Percentiles rank a stretch among this genome's conserved stretches.
These are phyloP conservation scores for Barnettozyma vustinii DNA, from an alignment of 805 yeast species.

Conservation along the genomic window DNA sequence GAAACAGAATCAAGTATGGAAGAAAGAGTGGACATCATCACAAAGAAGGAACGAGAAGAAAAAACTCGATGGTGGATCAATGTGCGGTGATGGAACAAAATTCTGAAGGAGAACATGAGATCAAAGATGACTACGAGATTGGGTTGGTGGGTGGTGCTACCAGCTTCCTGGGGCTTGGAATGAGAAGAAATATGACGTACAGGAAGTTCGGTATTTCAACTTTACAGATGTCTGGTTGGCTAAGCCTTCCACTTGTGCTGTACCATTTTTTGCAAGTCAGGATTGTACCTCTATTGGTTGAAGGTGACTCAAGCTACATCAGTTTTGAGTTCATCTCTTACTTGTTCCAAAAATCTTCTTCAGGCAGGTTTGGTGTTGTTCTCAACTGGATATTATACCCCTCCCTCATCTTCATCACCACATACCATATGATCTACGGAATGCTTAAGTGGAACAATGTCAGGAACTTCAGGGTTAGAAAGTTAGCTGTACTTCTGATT, in stretches of 20 bases:
- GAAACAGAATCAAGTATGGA: conserved; percentile 24
- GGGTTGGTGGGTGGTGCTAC: conserved; percentile 61
- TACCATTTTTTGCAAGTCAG: conserved; percentile 47
- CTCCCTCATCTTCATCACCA: conserved; percentile 31
- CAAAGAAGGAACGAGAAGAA: conserved; percentile 19
- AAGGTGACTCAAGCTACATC: conserved; percentile 60
- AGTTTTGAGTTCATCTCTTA: conserved; percentile 47
- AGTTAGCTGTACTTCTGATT: conserved; percentile 39
- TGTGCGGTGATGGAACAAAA: conserved; percentile 4
- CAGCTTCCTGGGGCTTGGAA: conserved; percentile 47
- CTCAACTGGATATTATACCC: conserved; percentile 30
- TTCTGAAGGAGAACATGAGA: background rate
- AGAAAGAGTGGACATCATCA: conserved; percentile 15
- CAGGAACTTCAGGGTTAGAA: conserved; percentile 36
- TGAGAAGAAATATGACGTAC: conserved; percentile 40
- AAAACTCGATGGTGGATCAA: conserved; percentile 17
- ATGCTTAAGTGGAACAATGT: conserved; percentile 40
- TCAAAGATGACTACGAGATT: conserved; percentile 38
- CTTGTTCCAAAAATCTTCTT: conserved; percentile 24
- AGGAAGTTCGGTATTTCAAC: conserved; percentile 48
- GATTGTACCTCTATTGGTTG: conserved; percentile 44
- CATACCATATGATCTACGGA: conserved; percentile 56
- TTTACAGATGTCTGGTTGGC: conserved; percentile 53
- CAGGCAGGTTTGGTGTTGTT: conserved; percentile 20
- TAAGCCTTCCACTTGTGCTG: conserved; percentile 38